phyloP scores from a whole-genome alignment of 2,329 filamentous ascomycete species.

The Elsinoe fawcettii region DNA sequence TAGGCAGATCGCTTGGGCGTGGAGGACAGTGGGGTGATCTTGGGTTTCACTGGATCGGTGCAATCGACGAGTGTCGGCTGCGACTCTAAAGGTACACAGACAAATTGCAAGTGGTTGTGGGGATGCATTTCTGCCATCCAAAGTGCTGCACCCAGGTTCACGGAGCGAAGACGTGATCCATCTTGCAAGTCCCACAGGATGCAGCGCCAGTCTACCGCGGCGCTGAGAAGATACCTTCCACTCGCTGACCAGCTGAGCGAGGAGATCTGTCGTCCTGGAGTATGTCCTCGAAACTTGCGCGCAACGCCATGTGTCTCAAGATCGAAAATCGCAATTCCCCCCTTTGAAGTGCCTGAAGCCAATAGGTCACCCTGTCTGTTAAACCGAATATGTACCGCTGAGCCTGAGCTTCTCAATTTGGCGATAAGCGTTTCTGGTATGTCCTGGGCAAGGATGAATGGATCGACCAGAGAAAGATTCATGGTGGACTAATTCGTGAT shows the following conservation, averaged over 20 bases:
- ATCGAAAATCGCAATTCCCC: slow-evolving; percentile 92
- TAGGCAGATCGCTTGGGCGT: slow-evolving; percentile 66
- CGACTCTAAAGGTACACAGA: slow-evolving; percentile 88
- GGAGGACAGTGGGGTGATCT: slow-evolving; percentile 47
- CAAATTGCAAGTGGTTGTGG: slow-evolving; percentile 76
- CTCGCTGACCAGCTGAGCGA: slow-evolving; percentile 92
- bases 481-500: slow-evolving; percentile 35
- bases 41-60: slow-evolving; percentile 46
- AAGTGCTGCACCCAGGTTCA: slow-evolving; percentile 85
- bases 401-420: slow-evolving; percentile 63
- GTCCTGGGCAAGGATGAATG: slow-evolving; percentile 66
- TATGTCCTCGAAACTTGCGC: slow-evolving; percentile 87
- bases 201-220: slow-evolving; percentile 93
- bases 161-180: slow-evolving; percentile 65
- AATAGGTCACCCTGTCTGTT: slow-evolving; percentile 91
- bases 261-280: slow-evolving; percentile 68
- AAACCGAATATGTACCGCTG: slow-evolving; percentile 68
- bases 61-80: slow-evolving; percentile 77
- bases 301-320: slow-evolving; percentile 96
- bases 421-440: slow-evolving; percentile 86
- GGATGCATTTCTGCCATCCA: slow-evolving; percentile 96
- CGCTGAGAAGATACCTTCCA: slow-evolving; percentile 83
- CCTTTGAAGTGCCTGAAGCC: slow-evolving; percentile 83
- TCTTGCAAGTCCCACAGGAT: slow-evolving; percentile 88
- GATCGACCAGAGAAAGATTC: slow-evolving; percentile 66